Evolutionary conservation across 805 yeast genomes (phyloP).

Genomic region (Tetrapisispora pingtungensis): DNA sequence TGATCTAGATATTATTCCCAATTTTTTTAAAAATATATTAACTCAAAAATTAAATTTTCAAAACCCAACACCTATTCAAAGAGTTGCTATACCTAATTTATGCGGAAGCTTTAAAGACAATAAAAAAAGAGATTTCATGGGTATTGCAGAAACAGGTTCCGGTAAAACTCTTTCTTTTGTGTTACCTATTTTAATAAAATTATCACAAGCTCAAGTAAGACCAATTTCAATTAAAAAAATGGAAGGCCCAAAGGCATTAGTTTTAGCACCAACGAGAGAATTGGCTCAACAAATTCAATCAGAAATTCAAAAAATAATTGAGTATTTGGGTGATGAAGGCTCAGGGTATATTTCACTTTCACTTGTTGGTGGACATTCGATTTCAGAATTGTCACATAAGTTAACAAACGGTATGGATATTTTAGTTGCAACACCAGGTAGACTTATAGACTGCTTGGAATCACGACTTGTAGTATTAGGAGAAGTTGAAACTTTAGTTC

Average conservation of each 20-base stretch:
- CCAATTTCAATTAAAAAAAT: slow-evolving; percentile 34
- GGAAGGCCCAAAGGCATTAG: slow-evolving; percentile 65
- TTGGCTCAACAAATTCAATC: slow-evolving; percentile 75
- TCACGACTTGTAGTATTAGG: slow-evolving; percentile 50
- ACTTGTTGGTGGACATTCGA: slow-evolving; percentile 83
- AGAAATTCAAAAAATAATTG: slow-evolving; percentile 49
- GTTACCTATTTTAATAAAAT: slow-evolving; percentile 56
- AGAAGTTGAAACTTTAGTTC: slow-evolving; percentile 56
- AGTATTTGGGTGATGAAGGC: slow-evolving; percentile 17
- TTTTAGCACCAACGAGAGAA: slow-evolving; percentile 90
- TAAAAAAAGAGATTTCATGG: slow-evolving; percentile 54
- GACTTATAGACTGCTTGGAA: slow-evolving; percentile 72
- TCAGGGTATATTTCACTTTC: slow-evolving; percentile 31
- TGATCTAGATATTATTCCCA: slow-evolving; percentile 44
- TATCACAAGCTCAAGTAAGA: slow-evolving; percentile 38
- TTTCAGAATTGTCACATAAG: slow-evolving; percentile 58
- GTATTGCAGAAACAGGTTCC: slow-evolving; percentile 94
- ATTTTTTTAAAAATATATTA: slow-evolving; percentile 31
- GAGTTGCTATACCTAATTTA: slow-evolving; percentile 70
- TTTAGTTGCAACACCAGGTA: slow-evolving; percentile 90
- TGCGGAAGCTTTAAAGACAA: slow-evolving; percentile 25
- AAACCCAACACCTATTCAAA: slow-evolving; percentile 83
- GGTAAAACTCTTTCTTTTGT: slow-evolving; percentile 86
- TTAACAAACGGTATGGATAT: slow-evolving; percentile 59
- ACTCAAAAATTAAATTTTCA: slow-evolving; percentile 35